Evolutionary conservation across 371 early-diverging fungal genomes (phyloP).

Genomic region (Mucor mucedo): DNA sequence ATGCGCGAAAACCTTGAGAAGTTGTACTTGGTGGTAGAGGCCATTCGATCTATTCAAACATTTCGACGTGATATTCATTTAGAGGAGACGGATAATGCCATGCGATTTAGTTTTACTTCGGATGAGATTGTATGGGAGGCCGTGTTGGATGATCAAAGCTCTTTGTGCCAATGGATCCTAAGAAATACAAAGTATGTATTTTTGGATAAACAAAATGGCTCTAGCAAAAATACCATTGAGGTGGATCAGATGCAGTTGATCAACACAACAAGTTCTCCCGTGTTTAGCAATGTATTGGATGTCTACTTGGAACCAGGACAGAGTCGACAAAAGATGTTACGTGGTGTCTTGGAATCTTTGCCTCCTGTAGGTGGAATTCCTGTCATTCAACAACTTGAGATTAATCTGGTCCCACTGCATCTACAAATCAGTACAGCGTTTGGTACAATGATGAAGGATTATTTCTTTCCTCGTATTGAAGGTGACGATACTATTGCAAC

Average conservation of each 20-base stretch:
- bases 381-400: slow-evolving; percentile 85
- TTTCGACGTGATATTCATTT: slow-evolving; percentile 31
- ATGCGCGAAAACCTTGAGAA: slow-evolving; percentile 50
- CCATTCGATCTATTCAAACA: slow-evolving; percentile 56
- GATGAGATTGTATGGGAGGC: slow-evolving; percentile 65
- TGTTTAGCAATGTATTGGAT: slow-evolving; percentile 46
- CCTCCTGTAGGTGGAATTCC: slow-evolving; percentile 88
- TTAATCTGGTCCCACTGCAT: slow-evolving; percentile 79
- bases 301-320: slow-evolving; percentile 5
- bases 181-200: slow-evolving; percentile 53
- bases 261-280: slow-evolving; percentile 61
- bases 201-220: slow-evolving; percentile 66
- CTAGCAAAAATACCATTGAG: slow-evolving; percentile 69
- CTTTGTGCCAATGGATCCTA: slow-evolving; percentile 67
- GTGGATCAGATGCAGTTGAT: slow-evolving; percentile 73
- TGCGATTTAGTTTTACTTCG: slow-evolving; percentile 36
- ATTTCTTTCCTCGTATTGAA: slow-evolving; percentile 68
- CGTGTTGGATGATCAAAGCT: slow-evolving; percentile 45
- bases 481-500: not conserved
- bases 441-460: slow-evolving; percentile 72
- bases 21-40: slow-evolving; percentile 64
- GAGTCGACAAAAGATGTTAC: slow-evolving; percentile 76
- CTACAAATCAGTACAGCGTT: slow-evolving; percentile 85
- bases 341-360: slow-evolving; percentile 74
- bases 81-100: slow-evolving; percentile 29